Conservation (phyloP, 2,329 filamentous ascomycete species). For the Phoma sp. region DNA sequence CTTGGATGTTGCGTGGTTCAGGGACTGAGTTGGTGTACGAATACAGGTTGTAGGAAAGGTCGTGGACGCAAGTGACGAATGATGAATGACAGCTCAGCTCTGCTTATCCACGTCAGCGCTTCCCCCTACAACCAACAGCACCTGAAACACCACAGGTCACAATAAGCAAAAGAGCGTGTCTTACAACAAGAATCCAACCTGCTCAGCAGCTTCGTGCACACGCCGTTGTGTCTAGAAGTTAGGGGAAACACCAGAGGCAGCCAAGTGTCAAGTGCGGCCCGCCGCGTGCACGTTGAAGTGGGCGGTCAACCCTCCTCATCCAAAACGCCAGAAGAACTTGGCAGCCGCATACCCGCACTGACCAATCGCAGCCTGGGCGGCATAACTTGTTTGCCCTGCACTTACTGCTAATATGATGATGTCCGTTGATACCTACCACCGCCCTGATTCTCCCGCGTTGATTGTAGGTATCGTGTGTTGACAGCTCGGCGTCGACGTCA, state of each 20-base stretch:
- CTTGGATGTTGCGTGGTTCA: background rate
- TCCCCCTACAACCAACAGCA: background rate
- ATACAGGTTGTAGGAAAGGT: background rate
- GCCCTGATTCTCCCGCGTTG: background rate
- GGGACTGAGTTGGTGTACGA: background rate
- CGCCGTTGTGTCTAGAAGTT: background rate
- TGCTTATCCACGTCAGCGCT: conserved; percentile 21
- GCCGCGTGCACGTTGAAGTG: conserved; percentile 22
- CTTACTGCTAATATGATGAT: background rate
- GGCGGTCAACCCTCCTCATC: conserved; percentile 12
- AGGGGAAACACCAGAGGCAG: conserved; percentile 12
- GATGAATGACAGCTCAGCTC: conserved; percentile 22
- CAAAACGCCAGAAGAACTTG: conserved; percentile 27
- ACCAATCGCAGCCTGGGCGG: conserved; percentile 21
- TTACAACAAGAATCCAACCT: background rate
- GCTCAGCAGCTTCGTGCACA: background rate
- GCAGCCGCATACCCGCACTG: conserved; percentile 31
- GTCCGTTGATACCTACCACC: background rate
- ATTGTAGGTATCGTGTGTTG: conserved; percentile 9
- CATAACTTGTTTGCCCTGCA: background rate
- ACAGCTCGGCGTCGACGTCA: conserved; percentile 12
- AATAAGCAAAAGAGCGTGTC: background rate
- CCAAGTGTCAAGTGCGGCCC: conserved; percentile 22
- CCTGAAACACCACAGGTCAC: background rate
- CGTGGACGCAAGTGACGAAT: background rate